Base-by-base conservation (phyloP, 2,329 filamentous ascomycete genomes). In the Fusarium tricinctum region DNA sequence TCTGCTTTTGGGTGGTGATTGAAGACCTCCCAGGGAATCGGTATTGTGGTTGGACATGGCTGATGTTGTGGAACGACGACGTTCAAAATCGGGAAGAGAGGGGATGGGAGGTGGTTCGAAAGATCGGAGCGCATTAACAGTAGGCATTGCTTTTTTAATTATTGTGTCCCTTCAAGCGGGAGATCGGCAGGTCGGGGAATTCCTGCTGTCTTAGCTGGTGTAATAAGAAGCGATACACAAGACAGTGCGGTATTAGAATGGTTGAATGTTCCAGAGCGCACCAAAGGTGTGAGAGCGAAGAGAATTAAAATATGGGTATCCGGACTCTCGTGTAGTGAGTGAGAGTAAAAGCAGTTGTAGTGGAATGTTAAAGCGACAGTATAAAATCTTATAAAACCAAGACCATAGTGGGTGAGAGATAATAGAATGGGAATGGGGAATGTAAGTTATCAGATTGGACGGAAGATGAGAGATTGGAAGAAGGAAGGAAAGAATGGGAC, bases 51-150 rank as follows among this genome's bases (percentile, higher is more conserved):
- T 64, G 19, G 73, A 63, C 15, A 73, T 44, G 2, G 70, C 53
- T 13, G 71, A 62, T 20, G 71, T 47, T 17, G 62, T 69, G 17
- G 71, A 74, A 33, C 72, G 72, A 28, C 73, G 72, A 38, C 73
- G 73, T 26, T 73, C 73, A 47, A 69, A 73, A 17, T 74, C 70
- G 53, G 70, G 66, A n/a, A 74, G 69, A 45, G 69, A 68, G 45
- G 71, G 71, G 15, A 73, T 46, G 5, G 71, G 68, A n/a, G 70
- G 71, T n/a, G 71, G 47, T 22, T 74, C 73, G 57, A 74, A 73
- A 7, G 69, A 53, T 22, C 69, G 71, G 28, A 72, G 63, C 26
- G 71, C 56, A 58, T 74, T 73, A 46, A 74, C 43, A 20, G 69
- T 74, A 50, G 73, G 73, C 73, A 74, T 74, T 15, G 14, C 13